Evolutionary conservation across 225 moss, liverwort and hornwort species (phyloP).

Genomic region (Marchantia polymorpha): DNA sequence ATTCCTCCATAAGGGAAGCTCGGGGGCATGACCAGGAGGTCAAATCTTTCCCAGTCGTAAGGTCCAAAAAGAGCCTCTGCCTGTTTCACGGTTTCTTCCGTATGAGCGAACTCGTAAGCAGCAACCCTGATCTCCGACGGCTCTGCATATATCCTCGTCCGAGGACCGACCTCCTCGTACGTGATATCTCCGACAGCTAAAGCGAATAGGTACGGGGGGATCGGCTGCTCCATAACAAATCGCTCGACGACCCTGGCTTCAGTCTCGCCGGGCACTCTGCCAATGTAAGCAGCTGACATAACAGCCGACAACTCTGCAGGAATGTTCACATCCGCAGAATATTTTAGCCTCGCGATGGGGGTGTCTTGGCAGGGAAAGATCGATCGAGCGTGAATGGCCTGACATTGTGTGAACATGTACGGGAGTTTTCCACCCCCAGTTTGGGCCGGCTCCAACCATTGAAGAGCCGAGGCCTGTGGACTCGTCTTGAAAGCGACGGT

Average conservation of each 20-base stretch:
- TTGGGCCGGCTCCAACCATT: conserved; percentile 55
- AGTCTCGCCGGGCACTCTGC: conserved; percentile 15
- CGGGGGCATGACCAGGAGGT: conserved; percentile 55
- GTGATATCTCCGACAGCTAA: conserved; percentile 50
- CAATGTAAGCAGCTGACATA: conserved; percentile 55
- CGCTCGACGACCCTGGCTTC: conserved; percentile 30
- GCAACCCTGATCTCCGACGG: conserved; percentile 49
- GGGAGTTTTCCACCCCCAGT: conserved; percentile 49
- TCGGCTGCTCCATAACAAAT: conserved; percentile 51
- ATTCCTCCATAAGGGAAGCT: conserved; percentile 60
- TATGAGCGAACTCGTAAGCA: conserved; percentile 47
- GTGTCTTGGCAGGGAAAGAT: conserved; percentile 62
- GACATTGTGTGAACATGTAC: conserved; percentile 56
- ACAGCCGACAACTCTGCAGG: conserved; percentile 46
- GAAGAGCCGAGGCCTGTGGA: conserved; percentile 45
- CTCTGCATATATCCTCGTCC: conserved; percentile 49
- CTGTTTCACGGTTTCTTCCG: conserved; percentile 38
- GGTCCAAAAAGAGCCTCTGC: conserved; percentile 50
- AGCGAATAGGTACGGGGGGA: conserved; percentile 54
- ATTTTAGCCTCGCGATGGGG: conserved; percentile 41
- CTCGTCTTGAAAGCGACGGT: conserved; percentile 40
- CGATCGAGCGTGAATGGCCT: conserved; percentile 54
- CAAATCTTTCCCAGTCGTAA: conserved; percentile 57
- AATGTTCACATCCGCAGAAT: conserved; percentile 47
- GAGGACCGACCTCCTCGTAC: conserved; percentile 43